Conservation (phyloP, 768 basidiomycete genomes). For the Tricholoma sp. region DNA sequence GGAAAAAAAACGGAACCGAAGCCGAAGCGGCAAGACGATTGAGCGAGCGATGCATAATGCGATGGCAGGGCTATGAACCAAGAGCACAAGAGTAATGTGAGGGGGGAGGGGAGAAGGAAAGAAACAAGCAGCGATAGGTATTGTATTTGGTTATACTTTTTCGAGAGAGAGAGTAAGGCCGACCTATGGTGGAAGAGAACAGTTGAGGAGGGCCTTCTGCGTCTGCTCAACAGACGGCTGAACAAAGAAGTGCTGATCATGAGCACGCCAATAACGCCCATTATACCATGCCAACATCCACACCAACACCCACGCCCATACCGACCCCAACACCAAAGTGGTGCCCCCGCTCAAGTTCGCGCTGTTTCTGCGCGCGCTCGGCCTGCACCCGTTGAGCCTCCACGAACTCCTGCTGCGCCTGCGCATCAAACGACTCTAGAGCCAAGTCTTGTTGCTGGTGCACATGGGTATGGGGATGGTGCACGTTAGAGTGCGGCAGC, state of each 20-base stretch:
- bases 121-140: neutral
- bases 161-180: no score
- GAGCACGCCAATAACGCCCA: no score
- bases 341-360: slow-evolving; percentile 11
- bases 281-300: neutral
- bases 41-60: neutral
- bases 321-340: slow-evolving; percentile 4
- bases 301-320: neutral
- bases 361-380: neutral
- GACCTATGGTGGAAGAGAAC: no score
- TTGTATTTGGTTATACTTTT: no score
- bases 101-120: no score
- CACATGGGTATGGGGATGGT: neutral
- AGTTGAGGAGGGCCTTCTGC: neutral
- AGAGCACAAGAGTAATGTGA: neutral
- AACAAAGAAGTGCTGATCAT: neutral
- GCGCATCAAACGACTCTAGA: slow-evolving; percentile 2
- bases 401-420: slow-evolving; percentile 19
- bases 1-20: neutral
- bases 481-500: neutral
- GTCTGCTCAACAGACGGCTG: neutral
- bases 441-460: neutral
- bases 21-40: no score
- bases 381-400: slow-evolving; percentile 12
- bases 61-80: neutral